Percentiles rank a stretch among this genome's conserved stretches.
Conservation (phyloP, 2,329 filamentous ascomycete genomes). For the Pseudogymnoascus sp. region DNA sequence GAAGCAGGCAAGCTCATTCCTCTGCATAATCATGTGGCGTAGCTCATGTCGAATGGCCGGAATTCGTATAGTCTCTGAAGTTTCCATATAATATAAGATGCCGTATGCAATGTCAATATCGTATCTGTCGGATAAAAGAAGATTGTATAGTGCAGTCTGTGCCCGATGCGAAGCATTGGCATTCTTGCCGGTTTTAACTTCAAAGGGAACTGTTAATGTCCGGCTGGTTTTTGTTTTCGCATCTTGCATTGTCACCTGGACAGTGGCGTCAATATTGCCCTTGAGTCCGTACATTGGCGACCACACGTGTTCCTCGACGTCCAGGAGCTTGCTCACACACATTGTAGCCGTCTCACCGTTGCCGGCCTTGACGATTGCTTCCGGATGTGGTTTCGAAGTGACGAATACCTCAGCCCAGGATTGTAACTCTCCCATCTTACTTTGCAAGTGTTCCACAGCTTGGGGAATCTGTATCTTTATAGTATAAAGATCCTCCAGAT, state of each 20-base stretch:
- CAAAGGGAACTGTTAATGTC: conserved; percentile 80
- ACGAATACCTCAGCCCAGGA: conserved; percentile 81
- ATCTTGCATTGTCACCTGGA: conserved; percentile 76
- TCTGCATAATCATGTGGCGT: conserved; percentile 92
- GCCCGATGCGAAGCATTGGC: conserved; percentile 77
- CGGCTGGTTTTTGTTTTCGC: conserved; percentile 42
- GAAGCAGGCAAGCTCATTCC: conserved; percentile 80
- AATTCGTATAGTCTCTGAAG: conserved; percentile 75
- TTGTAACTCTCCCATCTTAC: conserved; percentile 74
- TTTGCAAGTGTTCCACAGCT: conserved; percentile 70
- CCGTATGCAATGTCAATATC: conserved; percentile 87
- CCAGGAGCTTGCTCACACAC: conserved; percentile 86
- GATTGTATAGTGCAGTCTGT: conserved; percentile 88
- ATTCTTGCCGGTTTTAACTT: conserved; percentile 89
- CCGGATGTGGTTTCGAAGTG: conserved; percentile 54
- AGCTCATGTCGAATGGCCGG: conserved; percentile 80
- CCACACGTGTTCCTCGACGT: conserved; percentile 97
- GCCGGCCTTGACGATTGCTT: conserved; percentile 69
- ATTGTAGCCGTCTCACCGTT: conserved; percentile 69
- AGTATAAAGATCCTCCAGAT: conserved; percentile 83
- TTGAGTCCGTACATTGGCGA: conserved; percentile 96
- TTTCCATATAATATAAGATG: conserved; percentile 91
- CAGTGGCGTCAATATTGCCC: conserved; percentile 94
- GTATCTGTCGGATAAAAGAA: conserved; percentile 88
- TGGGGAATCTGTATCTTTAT: conserved; percentile 67